Evolutionary conservation across 176 grass and related monocot genomes (phyloP), one percentile per base, ranked within the genome.

Genomic region (bread wheat (Triticum aestivum)): DNA sequence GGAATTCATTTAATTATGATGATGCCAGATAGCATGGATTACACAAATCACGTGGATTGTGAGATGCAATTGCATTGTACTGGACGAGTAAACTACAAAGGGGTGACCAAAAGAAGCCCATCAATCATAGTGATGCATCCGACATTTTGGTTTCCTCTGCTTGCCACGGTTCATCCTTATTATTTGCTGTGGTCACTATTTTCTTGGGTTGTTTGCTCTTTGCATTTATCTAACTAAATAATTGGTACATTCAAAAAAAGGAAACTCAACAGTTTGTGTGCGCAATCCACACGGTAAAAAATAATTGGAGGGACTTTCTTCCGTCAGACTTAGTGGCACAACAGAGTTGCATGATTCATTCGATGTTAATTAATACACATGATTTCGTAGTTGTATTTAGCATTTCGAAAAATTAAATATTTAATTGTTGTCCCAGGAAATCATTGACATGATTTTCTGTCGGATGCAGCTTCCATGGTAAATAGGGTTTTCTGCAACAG

Each of bases 381-480:
- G 49, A 61, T 75, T 75, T 38, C n/a, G 3, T 79, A 51, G 73
- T 72, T 52, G 6, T 65, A 15, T 79, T 30, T 82, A 29, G 29
- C 35, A n/a, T 84, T 51, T 49, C 64, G 54, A 88, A 78, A 85
- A 80, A 24, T 69, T 77, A 76, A 87, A 87, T 85, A 90, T 84
- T 83, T 58, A 95, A 92, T 92, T 27, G 63, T 85, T 92, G 85
- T 94, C 84, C 90, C 92, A 94, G 94, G 83, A 99, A 70, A 92
- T 78, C 86, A 92, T 98, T 98, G 91, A 98, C 85, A 87, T 95
- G 80, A 89, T 98, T 98, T 98, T 66, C 47, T 94, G 62, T 98
- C 90, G 92, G 92, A 92, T 98, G 96, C 94, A 98, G 97, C 97
- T 98, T 94, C 94, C 73, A 98, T 98, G 97, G 97, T 87, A 87